Evolutionary conservation across 495 filamentous ascomycete genomes (phyloP).

Genomic region (Annulohypoxylon maeteangense): DNA sequence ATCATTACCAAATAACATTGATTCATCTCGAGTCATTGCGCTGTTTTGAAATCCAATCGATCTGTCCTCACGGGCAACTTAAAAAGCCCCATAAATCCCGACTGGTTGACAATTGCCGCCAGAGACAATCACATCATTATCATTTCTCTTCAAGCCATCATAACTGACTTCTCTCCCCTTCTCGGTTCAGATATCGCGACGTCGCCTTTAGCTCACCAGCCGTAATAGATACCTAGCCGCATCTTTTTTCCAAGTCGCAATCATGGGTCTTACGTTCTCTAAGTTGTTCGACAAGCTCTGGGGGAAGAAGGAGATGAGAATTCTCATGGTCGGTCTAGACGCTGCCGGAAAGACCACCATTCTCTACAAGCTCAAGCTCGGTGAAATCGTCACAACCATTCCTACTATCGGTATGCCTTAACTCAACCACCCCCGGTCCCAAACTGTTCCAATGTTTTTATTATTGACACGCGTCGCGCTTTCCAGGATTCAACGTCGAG

Average conservation of each 20-base stretch:
- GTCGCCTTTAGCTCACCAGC: conserved; percentile 26
- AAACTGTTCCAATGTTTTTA: conserved; percentile 6
- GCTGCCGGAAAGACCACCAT: conserved; percentile 99
- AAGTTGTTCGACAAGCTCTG: conserved; percentile 94
- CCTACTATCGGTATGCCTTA: conserved; percentile 93
- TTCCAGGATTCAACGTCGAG: conserved; percentile 97
- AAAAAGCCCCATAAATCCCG: conserved; percentile 40
- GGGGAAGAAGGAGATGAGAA: conserved; percentile 99
- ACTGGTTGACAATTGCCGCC: conserved; percentile 36
- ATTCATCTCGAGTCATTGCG: conserved; percentile 33
- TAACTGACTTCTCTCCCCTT: conserved; percentile 29
- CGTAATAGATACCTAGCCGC: conserved; percentile 43
- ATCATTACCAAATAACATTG: conserved; percentile 20
- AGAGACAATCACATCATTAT: conserved; percentile 38
- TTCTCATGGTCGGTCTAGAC: conserved; percentile 99
- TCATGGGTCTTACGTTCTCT: conserved; percentile 94
- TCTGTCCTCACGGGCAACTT: conserved; percentile 43
- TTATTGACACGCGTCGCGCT: conserved; percentile 46
- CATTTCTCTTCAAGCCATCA: conserved; percentile 33
- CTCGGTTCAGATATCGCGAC: conserved; percentile 34
- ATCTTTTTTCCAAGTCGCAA: conserved; percentile 58
- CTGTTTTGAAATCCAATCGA: conserved; percentile 40
- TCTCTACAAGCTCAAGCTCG: conserved; percentile 99
- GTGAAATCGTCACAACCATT: conserved; percentile 99
- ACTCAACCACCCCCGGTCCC: not conserved